A percentile compares a stretch with the other conserved stretches of the same genome.
Evolutionary conservation across 768 basidiomycete species (phyloP).

Genomic region (Boletus pseudo-olivaceus): DNA sequence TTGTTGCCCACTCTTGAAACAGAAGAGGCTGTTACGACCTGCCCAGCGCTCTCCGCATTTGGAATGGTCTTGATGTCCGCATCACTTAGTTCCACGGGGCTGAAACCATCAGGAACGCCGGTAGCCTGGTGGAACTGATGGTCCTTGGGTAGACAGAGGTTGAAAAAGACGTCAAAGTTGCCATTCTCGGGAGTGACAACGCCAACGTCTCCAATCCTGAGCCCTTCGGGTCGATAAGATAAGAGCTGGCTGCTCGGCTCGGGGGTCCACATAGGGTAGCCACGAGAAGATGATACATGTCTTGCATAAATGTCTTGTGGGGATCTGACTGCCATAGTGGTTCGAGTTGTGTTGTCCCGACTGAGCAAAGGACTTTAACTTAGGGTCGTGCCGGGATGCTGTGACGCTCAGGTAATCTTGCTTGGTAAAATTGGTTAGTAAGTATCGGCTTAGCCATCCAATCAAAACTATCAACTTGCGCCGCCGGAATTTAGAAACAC

Average conservation of each 20-base stretch:
- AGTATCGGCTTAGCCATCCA: not conserved
- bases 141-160: slow-evolving; percentile 34
- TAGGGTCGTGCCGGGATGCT: not conserved
- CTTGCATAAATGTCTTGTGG: slow-evolving; percentile 27
- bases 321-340: slow-evolving; percentile 21
- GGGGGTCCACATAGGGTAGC: slow-evolving; percentile 37
- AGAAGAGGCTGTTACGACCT: slow-evolving; percentile 6
- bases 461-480: no score
- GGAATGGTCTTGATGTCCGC: slow-evolving; percentile 13
- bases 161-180: slow-evolving; percentile 38
- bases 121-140: slow-evolving; percentile 15
- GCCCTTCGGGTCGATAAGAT: slow-evolving; percentile 26
- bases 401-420: slow-evolving; percentile 9
- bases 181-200: slow-evolving; percentile 33
- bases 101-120: slow-evolving; percentile 31
- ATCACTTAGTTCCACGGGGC: slow-evolving; percentile 20
- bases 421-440: slow-evolving; percentile 13
- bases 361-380: not conserved
- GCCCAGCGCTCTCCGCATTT: slow-evolving; percentile 11
- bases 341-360: not conserved
- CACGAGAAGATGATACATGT: slow-evolving; percentile 25
- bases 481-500: not conserved
- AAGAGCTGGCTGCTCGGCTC: slow-evolving; percentile 27
- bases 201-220: slow-evolving; percentile 39
- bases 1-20: slow-evolving; percentile 9